These are phyloP conservation scores for Zygotorulaspora florentina DNA, from an alignment of 805 yeast species.

Conservation along the genomic window DNA sequence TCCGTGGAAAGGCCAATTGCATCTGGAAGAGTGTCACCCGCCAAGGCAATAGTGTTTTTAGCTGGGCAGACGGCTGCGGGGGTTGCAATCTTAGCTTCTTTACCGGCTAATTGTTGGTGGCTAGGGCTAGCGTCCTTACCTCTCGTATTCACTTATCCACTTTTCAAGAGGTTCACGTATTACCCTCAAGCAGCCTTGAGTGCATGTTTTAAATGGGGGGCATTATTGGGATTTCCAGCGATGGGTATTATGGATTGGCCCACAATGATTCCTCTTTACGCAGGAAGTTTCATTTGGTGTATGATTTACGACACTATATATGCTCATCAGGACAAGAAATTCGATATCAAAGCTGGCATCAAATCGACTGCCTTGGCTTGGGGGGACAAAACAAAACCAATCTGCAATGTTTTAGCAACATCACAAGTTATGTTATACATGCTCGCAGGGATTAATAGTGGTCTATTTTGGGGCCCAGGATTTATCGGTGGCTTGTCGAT, in stretches of 20 bases:
- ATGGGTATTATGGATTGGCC: conserved; percentile 78
- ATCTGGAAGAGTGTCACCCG: conserved; percentile 68
- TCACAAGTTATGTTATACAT: conserved; percentile 64
- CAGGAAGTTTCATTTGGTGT: conserved; percentile 83
- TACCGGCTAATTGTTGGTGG: conserved; percentile 79
- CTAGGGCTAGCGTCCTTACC: conserved; percentile 79
- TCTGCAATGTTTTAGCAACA: conserved; percentile 57
- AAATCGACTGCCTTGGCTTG: conserved; percentile 94
- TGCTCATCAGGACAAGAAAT: conserved; percentile 94
- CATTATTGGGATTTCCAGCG: conserved; percentile 91
- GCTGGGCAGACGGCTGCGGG: conserved; percentile 75
- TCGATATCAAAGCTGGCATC: conserved; percentile 85
- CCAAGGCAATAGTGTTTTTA: conserved; percentile 66
- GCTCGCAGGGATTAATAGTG: conserved; percentile 66
- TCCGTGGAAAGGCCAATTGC: conserved; percentile 93
- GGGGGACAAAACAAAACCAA: conserved; percentile 74
- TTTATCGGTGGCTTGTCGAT: conserved; percentile 61
- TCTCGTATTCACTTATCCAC: conserved; percentile 81
- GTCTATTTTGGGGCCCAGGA: conserved; percentile 73
- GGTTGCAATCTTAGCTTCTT: conserved; percentile 58
- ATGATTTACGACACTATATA: conserved; percentile 94
- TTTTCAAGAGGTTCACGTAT: conserved; percentile 90
- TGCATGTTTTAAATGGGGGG: conserved; percentile 91
- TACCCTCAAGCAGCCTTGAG: conserved; percentile 87
- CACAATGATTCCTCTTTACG: conserved; percentile 73